These are phyloP conservation scores for Suillus hirtellus DNA, from an alignment of 768 basidiomycete genomes.

Conservation along the genomic window DNA sequence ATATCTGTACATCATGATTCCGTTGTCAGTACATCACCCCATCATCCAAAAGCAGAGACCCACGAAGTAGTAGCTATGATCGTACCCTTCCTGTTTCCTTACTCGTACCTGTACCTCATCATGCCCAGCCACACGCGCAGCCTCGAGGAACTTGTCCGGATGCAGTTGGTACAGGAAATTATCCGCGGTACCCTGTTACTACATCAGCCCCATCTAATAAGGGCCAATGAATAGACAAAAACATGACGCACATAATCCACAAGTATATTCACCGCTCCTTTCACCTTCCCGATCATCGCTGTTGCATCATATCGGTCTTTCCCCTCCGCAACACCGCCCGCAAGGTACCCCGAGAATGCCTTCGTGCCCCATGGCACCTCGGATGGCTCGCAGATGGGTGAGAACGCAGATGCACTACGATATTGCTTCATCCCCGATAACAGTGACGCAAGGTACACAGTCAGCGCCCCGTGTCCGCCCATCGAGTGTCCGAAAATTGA, in stretches of 20 bases:
- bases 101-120: conserved; percentile 77
- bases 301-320: conserved; percentile 79
- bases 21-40: conserved; percentile 5
- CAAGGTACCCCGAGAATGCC: conserved; percentile 85
- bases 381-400: conserved; percentile 84
- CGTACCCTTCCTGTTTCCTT: conserved; percentile 79
- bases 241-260: conserved; percentile 73
- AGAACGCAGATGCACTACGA: conserved; percentile 86
- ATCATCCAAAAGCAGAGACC: conserved; percentile 24
- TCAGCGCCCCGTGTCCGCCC: conserved; percentile 96
- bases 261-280: conserved; percentile 72
- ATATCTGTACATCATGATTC: conserved; percentile 53
- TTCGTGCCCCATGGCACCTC: conserved; percentile 90
- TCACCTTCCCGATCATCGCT: conserved; percentile 65
- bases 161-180: conserved; percentile 86
- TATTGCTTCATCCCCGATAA: conserved; percentile 58
- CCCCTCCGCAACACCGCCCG: conserved; percentile 76
- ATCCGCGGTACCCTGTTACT: conserved; percentile 70
- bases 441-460: conserved; percentile 78
- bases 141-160: conserved; percentile 85
- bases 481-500: conserved; percentile 97
- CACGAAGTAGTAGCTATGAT: conserved; percentile 90
- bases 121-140: conserved; percentile 71
- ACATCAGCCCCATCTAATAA: background rate
- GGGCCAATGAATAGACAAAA: background rate